Base-by-base conservation (phyloP, 179 eudicot species). In the Beta lomatogona region DNA sequence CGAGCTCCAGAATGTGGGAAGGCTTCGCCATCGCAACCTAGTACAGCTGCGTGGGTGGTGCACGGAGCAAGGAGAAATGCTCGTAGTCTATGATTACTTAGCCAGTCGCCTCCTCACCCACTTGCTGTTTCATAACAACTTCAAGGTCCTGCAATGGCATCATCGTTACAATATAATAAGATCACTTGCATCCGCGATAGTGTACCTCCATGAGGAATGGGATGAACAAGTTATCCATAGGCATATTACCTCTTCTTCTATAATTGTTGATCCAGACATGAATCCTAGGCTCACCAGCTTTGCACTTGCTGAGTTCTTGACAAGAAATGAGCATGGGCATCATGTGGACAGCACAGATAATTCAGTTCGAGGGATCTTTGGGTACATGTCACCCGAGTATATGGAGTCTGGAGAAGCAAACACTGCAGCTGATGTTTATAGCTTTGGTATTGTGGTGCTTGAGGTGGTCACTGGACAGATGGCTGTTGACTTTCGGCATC, bases 31-130 rank as follows among this genome's bases (percentile, higher is more conserved):
- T 76, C 86, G 99, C 19, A 88, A 96, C 87, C 93, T 96, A 0
- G 86, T 92, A 11, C 97, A 96, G 79, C 97, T 96, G 45, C 91
- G 97, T 0, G 99, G 99, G 21, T 96, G 99, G 99, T 96, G 99
- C 88, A 94, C 94, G 6, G 97, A 96, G 81, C 97, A 92, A 65
- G 99, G 99, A 16, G 99, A 96, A 87, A 94, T 96, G 96, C 92
- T 96, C 5, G 97, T 94, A 4, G 84, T 94, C 21, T 96, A 94
- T 59, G 99, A 96, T 73, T 94, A 91, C 89, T 87, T 88, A 12
- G 92, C 92, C 0, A 90, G 84, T 45, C 92, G 89, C 45, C 94
- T 92, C 8, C 83, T 96, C 4, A 93, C 96, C 79, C 86, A 91
- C 77, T 82, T 89, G 57, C 86, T 96, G 44, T 93, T 93, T 86